Evolutionary conservation across 495 filamentous ascomycete genomes (phyloP).

Genomic region (Lasiosphaeria ovina): DNA sequence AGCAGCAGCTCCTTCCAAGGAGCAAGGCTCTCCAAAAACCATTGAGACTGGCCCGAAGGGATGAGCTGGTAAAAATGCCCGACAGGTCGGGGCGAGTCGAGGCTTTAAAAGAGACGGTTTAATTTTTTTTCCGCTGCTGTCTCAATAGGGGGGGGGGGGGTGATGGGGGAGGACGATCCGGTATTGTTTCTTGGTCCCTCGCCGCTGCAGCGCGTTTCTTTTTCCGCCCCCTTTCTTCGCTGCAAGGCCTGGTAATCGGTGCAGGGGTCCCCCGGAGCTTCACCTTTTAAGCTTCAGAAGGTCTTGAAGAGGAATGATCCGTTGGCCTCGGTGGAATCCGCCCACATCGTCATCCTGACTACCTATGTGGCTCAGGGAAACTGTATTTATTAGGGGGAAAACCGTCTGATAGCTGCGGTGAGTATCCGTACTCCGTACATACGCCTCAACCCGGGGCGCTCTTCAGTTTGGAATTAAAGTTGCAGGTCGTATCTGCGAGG

Average conservation of each 20-base stretch:
- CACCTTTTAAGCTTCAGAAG: background rate
- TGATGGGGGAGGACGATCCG: no score
- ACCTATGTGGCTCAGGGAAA: background rate
- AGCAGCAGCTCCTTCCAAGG: slow-evolving; percentile 19
- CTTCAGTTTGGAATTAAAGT: background rate
- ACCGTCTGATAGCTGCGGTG: background rate
- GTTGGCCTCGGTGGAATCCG: background rate
- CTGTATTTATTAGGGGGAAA: no score
- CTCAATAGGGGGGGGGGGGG: background rate
- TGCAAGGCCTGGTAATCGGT: slow-evolving; percentile 12
- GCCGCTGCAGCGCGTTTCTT: slow-evolving; percentile 14
- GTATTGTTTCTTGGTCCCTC: background rate
- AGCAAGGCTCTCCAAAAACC: slow-evolving; percentile 20
- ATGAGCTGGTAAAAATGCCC: background rate
- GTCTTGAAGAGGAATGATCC: background rate
- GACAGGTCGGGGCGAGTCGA: slow-evolving; percentile 4
- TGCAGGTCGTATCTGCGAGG: slow-evolving; percentile 1
- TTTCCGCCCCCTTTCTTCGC: slow-evolving; percentile 17
- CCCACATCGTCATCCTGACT: background rate
- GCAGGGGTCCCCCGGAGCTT: slow-evolving; percentile 14
- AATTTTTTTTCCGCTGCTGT: slow-evolving; percentile 13
- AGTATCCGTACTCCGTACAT: no score
- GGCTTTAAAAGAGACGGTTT: slow-evolving; percentile 4
- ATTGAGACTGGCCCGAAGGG: slow-evolving; percentile 10
- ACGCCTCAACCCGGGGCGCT: background rate